Percentiles rank a stretch among this genome's conserved stretches.
Evolutionary conservation across 2,329 filamentous ascomycete species (phyloP).

Genomic region (Fusarium sp.): DNA sequence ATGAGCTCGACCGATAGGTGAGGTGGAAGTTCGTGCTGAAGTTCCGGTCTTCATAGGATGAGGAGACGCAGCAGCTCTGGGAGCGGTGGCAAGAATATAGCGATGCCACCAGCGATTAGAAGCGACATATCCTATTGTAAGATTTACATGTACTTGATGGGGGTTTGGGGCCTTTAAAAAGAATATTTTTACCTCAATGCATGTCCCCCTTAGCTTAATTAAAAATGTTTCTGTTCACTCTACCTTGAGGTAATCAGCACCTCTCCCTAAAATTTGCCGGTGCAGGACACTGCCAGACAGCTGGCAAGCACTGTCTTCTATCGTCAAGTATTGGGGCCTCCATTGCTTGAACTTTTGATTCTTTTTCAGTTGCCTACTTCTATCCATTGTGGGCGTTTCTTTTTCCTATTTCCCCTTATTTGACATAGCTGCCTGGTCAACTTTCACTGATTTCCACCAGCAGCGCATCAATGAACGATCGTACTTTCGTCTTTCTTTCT

Average conservation of each 20-base stretch:
- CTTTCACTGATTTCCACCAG: neutral
- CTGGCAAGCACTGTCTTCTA: neutral
- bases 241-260: neutral
- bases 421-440: slow-evolving; percentile 1
- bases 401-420: neutral
- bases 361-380: neutral
- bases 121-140: slow-evolving; percentile 38
- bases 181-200: slow-evolving; percentile 5
- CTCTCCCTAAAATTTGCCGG: neutral
- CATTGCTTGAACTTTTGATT: neutral
- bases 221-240: neutral
- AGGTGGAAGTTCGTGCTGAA: slow-evolving; percentile 53
- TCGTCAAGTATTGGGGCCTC: neutral
- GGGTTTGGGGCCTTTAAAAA: slow-evolving; percentile 1
- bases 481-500: neutral
- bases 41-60: slow-evolving; percentile 50
- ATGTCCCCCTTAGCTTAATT: slow-evolving; percentile 5
- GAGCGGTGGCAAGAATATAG: slow-evolving; percentile 33
- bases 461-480: neutral
- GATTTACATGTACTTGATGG: slow-evolving; percentile 14
- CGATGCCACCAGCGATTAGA: slow-evolving; percentile 27
- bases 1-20: slow-evolving; percentile 77
- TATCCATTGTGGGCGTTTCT: neutral
- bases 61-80: slow-evolving; percentile 46
- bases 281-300: slow-evolving; percentile 11